These are phyloP conservation scores for Thraustochytrium sp. DNA, from an alignment of 352 stramenopile species.

Conservation along the genomic window DNA sequence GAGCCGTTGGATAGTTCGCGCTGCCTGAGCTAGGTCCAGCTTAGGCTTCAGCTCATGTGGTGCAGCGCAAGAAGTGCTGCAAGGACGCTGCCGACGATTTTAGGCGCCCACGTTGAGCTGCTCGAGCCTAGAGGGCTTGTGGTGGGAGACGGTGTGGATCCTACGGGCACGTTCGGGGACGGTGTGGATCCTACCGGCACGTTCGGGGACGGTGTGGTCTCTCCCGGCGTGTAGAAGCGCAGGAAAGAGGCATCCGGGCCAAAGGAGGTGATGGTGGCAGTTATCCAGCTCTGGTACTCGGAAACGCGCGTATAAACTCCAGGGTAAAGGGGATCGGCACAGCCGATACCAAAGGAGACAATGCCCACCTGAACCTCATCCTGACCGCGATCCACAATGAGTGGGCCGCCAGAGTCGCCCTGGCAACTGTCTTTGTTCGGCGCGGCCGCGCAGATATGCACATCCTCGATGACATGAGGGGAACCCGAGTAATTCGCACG, in stretches of 20 bases:
- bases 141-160: too few relatives aligned
- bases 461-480: background rate
- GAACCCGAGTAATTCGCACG: background rate
- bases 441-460: background rate
- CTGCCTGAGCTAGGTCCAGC: too few relatives aligned
- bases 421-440: background rate
- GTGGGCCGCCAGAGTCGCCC: background rate
- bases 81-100: too few relatives aligned
- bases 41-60: too few relatives aligned
- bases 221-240: too few relatives aligned
- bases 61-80: too few relatives aligned
- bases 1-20: too few relatives aligned
- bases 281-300: background rate
- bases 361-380: background rate
- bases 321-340: background rate
- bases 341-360: background rate
- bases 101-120: too few relatives aligned
- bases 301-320: constrained; percentile 1
- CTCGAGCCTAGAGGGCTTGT: too few relatives aligned
- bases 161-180: background rate
- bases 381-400: background rate
- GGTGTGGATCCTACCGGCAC: too few relatives aligned
- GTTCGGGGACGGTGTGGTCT: too few relatives aligned
- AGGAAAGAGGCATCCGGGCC: background rate
- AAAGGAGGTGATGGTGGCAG: background rate